Evolutionary conservation across 1,284 basidiomycete species (phyloP).

Genomic region (Porodaedalea pini): DNA sequence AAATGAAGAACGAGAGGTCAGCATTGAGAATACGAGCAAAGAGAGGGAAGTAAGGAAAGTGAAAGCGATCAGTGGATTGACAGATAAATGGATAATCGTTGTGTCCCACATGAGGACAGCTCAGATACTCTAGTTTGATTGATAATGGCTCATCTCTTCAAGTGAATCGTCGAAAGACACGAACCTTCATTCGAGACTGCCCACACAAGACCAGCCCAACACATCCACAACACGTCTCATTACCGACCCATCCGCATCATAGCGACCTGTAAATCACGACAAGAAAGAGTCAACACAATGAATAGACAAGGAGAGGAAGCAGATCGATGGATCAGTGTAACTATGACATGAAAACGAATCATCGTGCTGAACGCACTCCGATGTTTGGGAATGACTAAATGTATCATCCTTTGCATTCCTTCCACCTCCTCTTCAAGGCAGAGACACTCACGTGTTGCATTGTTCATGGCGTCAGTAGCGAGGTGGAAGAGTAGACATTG

Average conservation of each 20-base stretch:
- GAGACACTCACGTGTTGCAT: background rate
- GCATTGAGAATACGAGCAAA: no score
- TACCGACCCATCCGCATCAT: no score
- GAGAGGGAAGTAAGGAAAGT: constrained; percentile 13
- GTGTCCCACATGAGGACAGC: constrained; percentile 44
- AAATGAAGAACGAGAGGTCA: no score
- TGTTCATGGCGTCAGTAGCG: no score
- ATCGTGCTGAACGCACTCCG: constrained; percentile 31
- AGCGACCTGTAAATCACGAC: constrained; percentile 19
- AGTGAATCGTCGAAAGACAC: constrained; percentile 21
- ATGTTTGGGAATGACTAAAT: constrained; percentile 22
- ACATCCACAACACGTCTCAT: no score
- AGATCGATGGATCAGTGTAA: constrained; percentile 73
- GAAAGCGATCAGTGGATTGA: constrained; percentile 57
- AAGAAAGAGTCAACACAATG: constrained; percentile 20
- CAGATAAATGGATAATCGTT: constrained; percentile 63
- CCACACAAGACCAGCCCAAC: no score
- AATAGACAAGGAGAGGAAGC: constrained; percentile 23
- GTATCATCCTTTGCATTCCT: constrained; percentile 15
- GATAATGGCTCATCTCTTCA: constrained; percentile 51
- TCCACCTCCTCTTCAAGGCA: background rate
- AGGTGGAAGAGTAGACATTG: no score
- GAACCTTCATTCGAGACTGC: no score
- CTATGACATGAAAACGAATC: constrained; percentile 70
- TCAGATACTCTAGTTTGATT: constrained; percentile 92